phyloP scores from a whole-genome alignment of 495 filamentous ascomycete genomes.

The Podospora fimiseda region DNA sequence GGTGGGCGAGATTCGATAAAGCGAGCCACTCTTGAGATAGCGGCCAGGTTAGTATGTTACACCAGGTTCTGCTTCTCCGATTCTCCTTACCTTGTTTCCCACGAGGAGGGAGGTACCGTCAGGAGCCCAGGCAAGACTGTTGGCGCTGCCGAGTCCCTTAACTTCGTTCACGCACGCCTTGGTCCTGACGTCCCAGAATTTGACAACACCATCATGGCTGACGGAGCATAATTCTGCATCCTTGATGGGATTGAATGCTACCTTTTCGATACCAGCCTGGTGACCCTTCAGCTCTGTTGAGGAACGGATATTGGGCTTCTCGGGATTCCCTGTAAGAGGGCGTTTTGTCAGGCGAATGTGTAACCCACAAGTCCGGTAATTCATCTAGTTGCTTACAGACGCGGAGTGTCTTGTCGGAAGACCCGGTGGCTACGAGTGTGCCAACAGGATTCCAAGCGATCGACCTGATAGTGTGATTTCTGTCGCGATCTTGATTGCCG shows the following conservation, averaged over 20 bases:
- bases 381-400: conserved; percentile 44
- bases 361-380: background rate
- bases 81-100: conserved; percentile 69
- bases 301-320: conserved; percentile 70
- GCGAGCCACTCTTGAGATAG: conserved; percentile 54
- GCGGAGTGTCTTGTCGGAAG: conserved; percentile 71
- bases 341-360: background rate
- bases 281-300: conserved; percentile 85
- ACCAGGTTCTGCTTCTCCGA: background rate
- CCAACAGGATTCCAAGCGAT: conserved; percentile 89
- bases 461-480: conserved; percentile 47
- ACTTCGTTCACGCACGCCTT: conserved; percentile 72
- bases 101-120: conserved; percentile 76
- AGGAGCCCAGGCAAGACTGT: conserved; percentile 82
- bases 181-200: conserved; percentile 88
- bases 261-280: conserved; percentile 68
- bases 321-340: conserved; percentile 62
- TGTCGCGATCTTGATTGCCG: no score
- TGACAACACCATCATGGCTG: conserved; percentile 75
- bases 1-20: conserved; percentile 57
- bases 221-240: conserved; percentile 86
- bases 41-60: background rate
- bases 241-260: conserved; percentile 82
- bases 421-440: conserved; percentile 78
- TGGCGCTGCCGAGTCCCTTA: conserved; percentile 74